Evolutionary conservation across 2,329 filamentous ascomycete genomes (phyloP), one percentile per base, ranked within the genome.

Genomic region (Myriosclerotinia duriaeana): DNA sequence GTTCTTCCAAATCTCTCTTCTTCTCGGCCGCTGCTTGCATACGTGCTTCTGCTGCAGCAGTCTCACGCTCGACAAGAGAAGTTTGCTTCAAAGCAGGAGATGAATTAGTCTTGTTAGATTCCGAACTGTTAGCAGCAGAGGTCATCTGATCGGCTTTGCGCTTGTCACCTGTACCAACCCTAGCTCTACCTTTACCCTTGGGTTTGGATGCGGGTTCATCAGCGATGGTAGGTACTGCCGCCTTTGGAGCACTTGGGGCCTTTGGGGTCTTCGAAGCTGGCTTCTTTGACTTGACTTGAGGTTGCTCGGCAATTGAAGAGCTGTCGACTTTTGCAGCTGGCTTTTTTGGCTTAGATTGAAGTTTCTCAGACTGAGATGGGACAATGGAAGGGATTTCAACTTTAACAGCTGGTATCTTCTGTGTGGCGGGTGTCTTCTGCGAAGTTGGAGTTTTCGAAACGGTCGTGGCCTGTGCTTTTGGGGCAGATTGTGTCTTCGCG

Each of bases 21-120:
- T 61, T 69, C 34, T 68, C 26, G 4, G 36, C 38, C 2, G 64
- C 64, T 34, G 64, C 64, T 50, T 60, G n/a, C n/a, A 53, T 60
- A 34, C 64, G 46, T 46, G 64, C 54, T 53, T 65, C 54, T 34
- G 64, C 64, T 17, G 48, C 46, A 1, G 54, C 64, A 26, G 38
- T 61, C 15, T 59, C 64, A 44, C 64, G 46, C 30, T 65, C 55
- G 38, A 36, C 54, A 7, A 14, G 11, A 30, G n/a, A 38, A 12
- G 36, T 65, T 30, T 65, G 54, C 26, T 65, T 65, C 22, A 52
- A 42, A 61, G 64, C 64, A 14, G 64, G 64, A 40, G 64, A 61
- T 42, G 36, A 12, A 34, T 65, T 65, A 17, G 64, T 65, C 64
- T 65, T 65, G 20, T 44, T 65, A 12, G 54, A 20, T 20, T 54